A percentile compares a stretch with the other conserved stretches of the same genome.
Evolutionary conservation across 352 stramenopile genomes (phyloP).

Genomic region (Phytopythium aichiense): DNA sequence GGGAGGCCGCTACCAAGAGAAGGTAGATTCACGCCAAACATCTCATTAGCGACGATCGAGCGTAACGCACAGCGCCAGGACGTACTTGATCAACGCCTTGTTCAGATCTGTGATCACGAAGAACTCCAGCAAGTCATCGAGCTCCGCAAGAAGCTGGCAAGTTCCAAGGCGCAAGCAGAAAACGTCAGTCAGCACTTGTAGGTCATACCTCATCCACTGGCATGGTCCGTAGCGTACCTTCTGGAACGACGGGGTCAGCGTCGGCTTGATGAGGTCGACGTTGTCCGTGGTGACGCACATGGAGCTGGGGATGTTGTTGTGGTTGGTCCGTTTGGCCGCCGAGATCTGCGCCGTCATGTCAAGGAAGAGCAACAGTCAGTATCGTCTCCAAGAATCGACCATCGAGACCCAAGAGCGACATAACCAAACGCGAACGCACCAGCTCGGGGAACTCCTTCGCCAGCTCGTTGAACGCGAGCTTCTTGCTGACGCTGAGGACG

Average conservation of each 20-base stretch:
- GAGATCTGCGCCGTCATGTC: slow-evolving; percentile 36
- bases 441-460: slow-evolving; percentile 69
- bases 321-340: slow-evolving; percentile 52
- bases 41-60: neutral
- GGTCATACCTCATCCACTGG: too few species aligned
- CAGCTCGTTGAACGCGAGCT: slow-evolving; percentile 62
- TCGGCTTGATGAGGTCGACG: slow-evolving; percentile 55
- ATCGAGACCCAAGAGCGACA: too few species aligned
- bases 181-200: neutral
- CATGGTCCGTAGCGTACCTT: neutral
- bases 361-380: neutral
- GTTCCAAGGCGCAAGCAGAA: neutral
- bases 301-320: slow-evolving; percentile 50
- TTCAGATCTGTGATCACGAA: slow-evolving; percentile 81
- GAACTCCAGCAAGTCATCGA: slow-evolving; percentile 71
- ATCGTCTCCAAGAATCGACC: neutral
- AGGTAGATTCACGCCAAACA: neutral
- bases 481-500: slow-evolving; percentile 71
- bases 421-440: slow-evolving; percentile 18
- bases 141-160: slow-evolving; percentile 46
- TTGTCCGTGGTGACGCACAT: slow-evolving; percentile 66
- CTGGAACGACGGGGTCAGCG: slow-evolving; percentile 23
- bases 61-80: neutral
- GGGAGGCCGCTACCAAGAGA: slow-evolving; percentile 60
- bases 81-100: slow-evolving; percentile 53